These are phyloP conservation scores for Saccharum officinarum DNA, from an alignment of 176 grass and related monocot species.

Conservation along the genomic window DNA sequence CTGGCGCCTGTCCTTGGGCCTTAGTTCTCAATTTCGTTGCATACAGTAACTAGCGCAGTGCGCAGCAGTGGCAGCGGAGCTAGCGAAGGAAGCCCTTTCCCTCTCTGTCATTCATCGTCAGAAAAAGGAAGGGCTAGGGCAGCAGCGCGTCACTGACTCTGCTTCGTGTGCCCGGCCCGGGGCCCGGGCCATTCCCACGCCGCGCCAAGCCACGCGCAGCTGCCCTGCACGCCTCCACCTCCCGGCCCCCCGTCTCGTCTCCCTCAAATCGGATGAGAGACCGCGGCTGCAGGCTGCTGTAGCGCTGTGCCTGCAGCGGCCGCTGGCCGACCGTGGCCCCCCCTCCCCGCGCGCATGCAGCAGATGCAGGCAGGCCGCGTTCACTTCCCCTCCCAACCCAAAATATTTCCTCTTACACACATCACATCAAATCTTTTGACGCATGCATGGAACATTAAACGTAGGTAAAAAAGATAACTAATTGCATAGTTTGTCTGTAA, in stretches of 20 bases:
- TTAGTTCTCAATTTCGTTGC: neutral
- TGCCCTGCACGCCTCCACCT: neutral
- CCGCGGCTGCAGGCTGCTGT: neutral
- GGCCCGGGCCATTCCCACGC: neutral
- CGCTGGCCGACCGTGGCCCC: neutral
- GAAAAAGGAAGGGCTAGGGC: neutral
- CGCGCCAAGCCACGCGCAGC: neutral
- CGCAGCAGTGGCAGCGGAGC: neutral
- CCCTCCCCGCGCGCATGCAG: neutral
- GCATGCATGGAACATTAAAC: too few species aligned
- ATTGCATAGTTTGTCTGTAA: too few species aligned
- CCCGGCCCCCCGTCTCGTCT: neutral
- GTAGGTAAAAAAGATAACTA: too few species aligned
- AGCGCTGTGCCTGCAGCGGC: neutral
- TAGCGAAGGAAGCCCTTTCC: neutral
- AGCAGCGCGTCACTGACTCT: neutral
- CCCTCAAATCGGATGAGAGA: neutral
- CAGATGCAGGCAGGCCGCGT: too few species aligned
- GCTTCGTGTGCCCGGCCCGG: neutral
- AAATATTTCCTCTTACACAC: too few species aligned
- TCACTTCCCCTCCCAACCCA: too few species aligned
- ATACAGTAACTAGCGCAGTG: too few species aligned
- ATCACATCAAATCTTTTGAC: too few species aligned
- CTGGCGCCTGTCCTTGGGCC: neutral
- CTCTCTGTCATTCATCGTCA: too few species aligned